Percentiles rank a stretch among this genome's conserved stretches.
Conservation (phyloP, 2,329 filamentous ascomycete species). For the Dactylellina parvicollis region DNA sequence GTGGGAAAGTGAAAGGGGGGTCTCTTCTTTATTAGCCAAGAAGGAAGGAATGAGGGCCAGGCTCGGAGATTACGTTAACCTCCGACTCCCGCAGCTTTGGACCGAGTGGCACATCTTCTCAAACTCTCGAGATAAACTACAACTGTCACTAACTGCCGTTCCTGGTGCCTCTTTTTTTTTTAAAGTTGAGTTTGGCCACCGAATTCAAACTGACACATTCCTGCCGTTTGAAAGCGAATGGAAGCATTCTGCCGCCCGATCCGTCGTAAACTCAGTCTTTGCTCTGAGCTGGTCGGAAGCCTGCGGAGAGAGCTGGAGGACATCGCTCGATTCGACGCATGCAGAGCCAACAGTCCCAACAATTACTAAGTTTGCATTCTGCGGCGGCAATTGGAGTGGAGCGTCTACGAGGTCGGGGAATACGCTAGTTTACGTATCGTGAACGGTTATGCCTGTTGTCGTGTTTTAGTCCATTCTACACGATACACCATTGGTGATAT, state of each 20-base stretch:
- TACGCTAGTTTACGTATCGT: background rate
- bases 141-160: too few species aligned
- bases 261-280: background rate
- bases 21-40: too few species aligned
- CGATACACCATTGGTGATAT: background rate
- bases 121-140: too few species aligned
- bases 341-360: background rate
- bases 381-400: background rate
- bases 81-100: slow-evolving; percentile 4
- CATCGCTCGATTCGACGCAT: background rate
- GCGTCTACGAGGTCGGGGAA: background rate
- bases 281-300: slow-evolving; percentile 4
- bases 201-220: slow-evolving; percentile 3
- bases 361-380: background rate
- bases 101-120: background rate
- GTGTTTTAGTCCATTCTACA: background rate
- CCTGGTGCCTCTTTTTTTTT: background rate
- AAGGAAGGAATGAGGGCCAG: background rate
- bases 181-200: background rate
- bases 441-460: background rate
- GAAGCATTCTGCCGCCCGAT: background rate
- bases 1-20: slow-evolving; percentile 3
- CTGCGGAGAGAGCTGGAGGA: background rate
- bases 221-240: slow-evolving; percentile 1
- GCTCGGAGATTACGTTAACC: slow-evolving; percentile 17